Evolutionary conservation across 106 monocot species (phyloP).

Genomic region (Iris macrosiphon): DNA sequence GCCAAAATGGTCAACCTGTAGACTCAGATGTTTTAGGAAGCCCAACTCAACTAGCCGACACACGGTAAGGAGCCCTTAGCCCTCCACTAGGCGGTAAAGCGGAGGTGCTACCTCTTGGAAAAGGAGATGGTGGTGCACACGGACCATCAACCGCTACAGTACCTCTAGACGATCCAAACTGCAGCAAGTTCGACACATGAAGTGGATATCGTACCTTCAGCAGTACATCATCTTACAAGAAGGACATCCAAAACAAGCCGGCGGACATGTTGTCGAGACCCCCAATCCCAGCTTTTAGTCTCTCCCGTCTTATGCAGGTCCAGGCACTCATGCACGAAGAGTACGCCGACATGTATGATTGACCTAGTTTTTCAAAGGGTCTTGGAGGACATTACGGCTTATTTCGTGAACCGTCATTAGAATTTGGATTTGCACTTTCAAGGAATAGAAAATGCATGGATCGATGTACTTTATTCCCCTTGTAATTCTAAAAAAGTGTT

Average conservation of each 20-base stretch:
- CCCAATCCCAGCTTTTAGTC: not conserved
- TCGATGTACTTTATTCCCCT: too few species aligned
- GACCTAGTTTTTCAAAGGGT: too few species aligned
- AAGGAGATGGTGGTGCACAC: constrained; percentile 7
- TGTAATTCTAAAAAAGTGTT: too few species aligned
- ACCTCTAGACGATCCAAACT: constrained; percentile 5
- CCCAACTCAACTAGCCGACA: constrained; percentile 1
- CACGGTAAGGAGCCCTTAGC: constrained; percentile 8
- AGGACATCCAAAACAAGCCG: not conserved
- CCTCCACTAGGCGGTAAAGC: constrained; percentile 5
- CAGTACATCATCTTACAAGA: constrained; percentile 4
- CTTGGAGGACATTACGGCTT: too few species aligned
- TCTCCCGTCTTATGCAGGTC: not conserved
- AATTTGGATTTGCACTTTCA: too few species aligned
- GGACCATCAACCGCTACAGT: not conserved
- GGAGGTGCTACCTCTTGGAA: not conserved
- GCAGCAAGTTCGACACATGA: constrained; percentile 7
- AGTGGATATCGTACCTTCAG: constrained; percentile 4
- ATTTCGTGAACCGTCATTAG: too few species aligned
- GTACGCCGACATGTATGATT: not conserved
- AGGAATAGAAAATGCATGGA: too few species aligned
- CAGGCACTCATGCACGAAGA: not conserved
- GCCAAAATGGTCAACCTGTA: not conserved
- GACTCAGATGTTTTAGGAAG: constrained; percentile 4
- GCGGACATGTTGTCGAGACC: constrained; percentile 8